Base-by-base conservation (phyloP, 768 basidiomycete species). In the Boletellus ananas region DNA sequence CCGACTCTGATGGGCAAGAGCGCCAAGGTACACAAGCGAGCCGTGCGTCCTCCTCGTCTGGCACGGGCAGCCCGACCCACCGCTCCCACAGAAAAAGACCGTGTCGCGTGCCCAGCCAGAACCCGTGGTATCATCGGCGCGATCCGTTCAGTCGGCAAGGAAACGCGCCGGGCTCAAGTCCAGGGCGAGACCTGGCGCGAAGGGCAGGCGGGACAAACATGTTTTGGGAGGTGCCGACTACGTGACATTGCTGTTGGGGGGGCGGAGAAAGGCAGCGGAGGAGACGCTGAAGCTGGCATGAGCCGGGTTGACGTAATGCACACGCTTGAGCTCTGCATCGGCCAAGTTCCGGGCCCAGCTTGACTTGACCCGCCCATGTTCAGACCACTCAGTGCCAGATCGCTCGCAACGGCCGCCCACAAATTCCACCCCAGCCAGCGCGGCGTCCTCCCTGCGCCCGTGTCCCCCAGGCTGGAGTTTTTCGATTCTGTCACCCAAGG, bases 161-260 rank as follows among this genome's bases (percentile, higher is more conserved):
- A 70, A 53, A 47, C 63, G 63, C 16, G 58, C 58, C 4, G 58
- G 54, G 6, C 37, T 67, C 34, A 70, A 65, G n/a, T 43, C 50
- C 45, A 68, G 55, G 31, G 49, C 49, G 3, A 60, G 29, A 18
- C 23, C 57, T 14, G 27, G 35, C 6, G 23, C 51, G 21, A 45
- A 44, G 12, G 31, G 42, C 7, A 6, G 25, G 10, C 13, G 42
- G 6, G 74, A 67, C 13, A 74, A 68, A 0, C 76, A 63, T 45
- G 76, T 90, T 3, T 71, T 90, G 34, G 87, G 85, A 17, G 86
- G 79, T 17, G 87, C 84, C 27, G 89, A 91, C 65, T 91, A 90
- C 61, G 81, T 91, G 40, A 73, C 78, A 11, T 63, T 90, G 55
- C 70, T 88, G 74, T 73, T 83, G 74, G 87, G 87, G 16, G 74